phyloP scores from a whole-genome alignment of 2,329 filamentous ascomycete species.

The Fusarium sambucinum region DNA sequence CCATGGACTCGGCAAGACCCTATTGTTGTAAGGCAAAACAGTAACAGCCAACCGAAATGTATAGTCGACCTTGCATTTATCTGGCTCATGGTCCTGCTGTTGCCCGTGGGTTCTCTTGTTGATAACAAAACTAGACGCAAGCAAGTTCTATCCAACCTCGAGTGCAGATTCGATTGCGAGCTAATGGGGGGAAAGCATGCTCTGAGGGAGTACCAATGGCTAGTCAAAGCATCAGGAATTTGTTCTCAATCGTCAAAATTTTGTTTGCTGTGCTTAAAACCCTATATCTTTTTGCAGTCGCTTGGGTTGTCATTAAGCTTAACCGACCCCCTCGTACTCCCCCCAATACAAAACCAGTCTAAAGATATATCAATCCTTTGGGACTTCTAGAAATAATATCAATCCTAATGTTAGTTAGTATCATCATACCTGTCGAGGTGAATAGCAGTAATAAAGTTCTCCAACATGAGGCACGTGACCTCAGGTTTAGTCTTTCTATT shows the following conservation, averaged over 20 bases:
- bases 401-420: not conserved
- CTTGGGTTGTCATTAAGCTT: not conserved
- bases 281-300: not conserved
- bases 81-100: not conserved
- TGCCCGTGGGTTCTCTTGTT: too few species aligned
- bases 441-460: not conserved
- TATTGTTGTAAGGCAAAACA: not conserved
- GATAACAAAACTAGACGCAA: too few species aligned
- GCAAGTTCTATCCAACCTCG: too few species aligned
- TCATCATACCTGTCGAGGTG: not conserved
- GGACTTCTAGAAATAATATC: not conserved
- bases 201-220: not conserved
- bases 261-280: not conserved
- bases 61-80: not conserved
- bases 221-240: not conserved
- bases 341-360: not conserved
- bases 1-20: not conserved
- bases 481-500: not conserved
- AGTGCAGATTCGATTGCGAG: not conserved
- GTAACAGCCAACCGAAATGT: not conserved
- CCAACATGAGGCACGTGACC: constrained; percentile 18
- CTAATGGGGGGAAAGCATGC: too few species aligned
- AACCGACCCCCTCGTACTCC: not conserved
- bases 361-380: not conserved
- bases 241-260: not conserved